Conservation (phyloP, 2,329 filamentous ascomycete genomes). For the Monosporascus sp. region DNA sequence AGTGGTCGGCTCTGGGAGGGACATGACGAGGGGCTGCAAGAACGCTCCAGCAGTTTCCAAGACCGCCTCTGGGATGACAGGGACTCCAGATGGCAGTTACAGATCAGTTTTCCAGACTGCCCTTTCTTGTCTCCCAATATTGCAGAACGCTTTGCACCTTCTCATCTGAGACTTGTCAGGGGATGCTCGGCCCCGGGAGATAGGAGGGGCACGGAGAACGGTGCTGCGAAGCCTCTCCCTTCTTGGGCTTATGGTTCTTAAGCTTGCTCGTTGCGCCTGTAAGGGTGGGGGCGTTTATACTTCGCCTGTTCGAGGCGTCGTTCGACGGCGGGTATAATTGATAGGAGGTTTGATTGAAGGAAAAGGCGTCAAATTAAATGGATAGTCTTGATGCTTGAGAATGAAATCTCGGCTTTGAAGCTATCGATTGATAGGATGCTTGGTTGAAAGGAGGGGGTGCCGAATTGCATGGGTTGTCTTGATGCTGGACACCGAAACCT, state of each 20-base stretch:
- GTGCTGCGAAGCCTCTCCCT: too few relatives aligned
- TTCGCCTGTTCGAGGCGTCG: too few relatives aligned
- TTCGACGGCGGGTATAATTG: too few relatives aligned
- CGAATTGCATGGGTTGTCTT: slow-evolving; percentile 36
- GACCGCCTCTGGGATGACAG: slow-evolving; percentile 84
- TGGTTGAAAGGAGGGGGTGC: slow-evolving; percentile 6
- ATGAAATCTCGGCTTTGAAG: too few relatives aligned
- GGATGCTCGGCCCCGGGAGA: slow-evolving; percentile 61
- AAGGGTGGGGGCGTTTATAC: too few relatives aligned
- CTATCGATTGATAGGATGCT: too few relatives aligned
- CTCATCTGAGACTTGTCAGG: slow-evolving; percentile 79
- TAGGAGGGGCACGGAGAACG: slow-evolving; percentile 44
- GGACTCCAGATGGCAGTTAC: slow-evolving; percentile 91
- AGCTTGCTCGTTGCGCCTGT: too few relatives aligned
- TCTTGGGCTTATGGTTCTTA: too few relatives aligned
- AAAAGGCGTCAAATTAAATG: too few relatives aligned
- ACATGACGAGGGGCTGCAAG: slow-evolving; percentile 62
- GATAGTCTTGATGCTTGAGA: too few relatives aligned
- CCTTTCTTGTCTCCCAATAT: slow-evolving; percentile 72
- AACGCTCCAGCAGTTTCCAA: slow-evolving; percentile 81
- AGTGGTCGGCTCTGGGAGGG: too few relatives aligned
- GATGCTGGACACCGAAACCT: slow-evolving; percentile 39
- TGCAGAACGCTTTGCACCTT: slow-evolving; percentile 71
- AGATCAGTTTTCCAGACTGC: slow-evolving; percentile 62
- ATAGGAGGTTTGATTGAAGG: too few relatives aligned